A percentile compares a stretch with the other conserved stretches of the same genome.
These are phyloP conservation scores for Zoysia pacifica DNA, from an alignment of 176 grass and related monocot genomes.

Conservation along the genomic window DNA sequence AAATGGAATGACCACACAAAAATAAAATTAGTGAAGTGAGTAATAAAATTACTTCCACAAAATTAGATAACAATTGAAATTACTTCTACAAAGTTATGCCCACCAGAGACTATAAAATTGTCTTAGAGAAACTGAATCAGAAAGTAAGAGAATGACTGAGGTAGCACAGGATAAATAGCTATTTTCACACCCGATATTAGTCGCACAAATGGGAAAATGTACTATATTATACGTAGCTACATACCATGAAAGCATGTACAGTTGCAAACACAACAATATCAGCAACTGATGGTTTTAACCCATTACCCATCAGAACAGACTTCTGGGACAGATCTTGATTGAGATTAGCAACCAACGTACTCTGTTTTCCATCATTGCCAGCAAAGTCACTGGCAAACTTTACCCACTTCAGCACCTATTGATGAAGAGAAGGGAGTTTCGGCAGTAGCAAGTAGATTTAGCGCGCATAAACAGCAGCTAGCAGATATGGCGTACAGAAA, in stretches of 20 bases:
- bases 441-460: constrained; percentile 10
- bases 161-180: neutral
- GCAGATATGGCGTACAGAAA: neutral
- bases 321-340: constrained; percentile 81
- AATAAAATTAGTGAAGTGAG: neutral
- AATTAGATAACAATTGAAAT: neutral
- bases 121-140: neutral
- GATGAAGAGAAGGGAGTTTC: constrained; percentile 33
- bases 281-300: constrained; percentile 67
- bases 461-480: constrained; percentile 26
- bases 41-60: neutral
- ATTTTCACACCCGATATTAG: constrained; percentile 1
- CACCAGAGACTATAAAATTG: neutral
- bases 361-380: constrained; percentile 40
- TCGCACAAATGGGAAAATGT: constrained; percentile 15
- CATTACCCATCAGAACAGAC: constrained; percentile 61
- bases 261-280: constrained; percentile 78
- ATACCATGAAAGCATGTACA: constrained; percentile 66
- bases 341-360: constrained; percentile 47
- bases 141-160: neutral
- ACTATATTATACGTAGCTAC: constrained; percentile 47
- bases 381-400: constrained; percentile 72
- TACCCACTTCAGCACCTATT: constrained; percentile 74
- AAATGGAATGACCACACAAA: neutral
- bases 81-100: neutral